Conservation (phyloP, 352 stramenopile species). For the Globisporangium spinosum region DNA sequence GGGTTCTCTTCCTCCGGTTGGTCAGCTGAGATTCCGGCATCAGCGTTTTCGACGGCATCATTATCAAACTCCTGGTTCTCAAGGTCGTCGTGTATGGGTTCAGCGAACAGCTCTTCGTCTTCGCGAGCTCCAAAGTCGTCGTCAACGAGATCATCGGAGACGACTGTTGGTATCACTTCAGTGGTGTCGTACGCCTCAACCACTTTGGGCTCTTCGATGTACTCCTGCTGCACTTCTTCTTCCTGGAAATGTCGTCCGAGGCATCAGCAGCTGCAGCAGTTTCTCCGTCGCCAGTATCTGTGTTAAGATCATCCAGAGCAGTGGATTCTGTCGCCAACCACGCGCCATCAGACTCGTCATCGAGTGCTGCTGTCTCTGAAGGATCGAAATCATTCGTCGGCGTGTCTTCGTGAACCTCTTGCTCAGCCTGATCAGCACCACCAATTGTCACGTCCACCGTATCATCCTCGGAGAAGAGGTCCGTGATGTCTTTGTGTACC, state of each 20-base stretch:
- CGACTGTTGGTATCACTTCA: neutral
- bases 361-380: neutral
- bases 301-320: neutral
- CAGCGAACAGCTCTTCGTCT: neutral
- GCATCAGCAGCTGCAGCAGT: neutral
- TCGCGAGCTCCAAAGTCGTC: neutral
- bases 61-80: neutral
- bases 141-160: neutral
- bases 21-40: neutral
- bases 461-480: neutral
- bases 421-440: neutral
- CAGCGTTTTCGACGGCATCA: constrained; percentile 3
- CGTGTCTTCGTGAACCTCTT: neutral
- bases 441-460: neutral
- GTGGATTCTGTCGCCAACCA: constrained; percentile 7
- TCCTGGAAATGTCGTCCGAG: neutral
- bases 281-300: neutral
- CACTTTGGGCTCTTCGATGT: neutral
- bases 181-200: neutral
- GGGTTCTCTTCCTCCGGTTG: constrained; percentile 18
- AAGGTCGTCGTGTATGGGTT: neutral
- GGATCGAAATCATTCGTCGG: neutral
- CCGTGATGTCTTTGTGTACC: neutral
- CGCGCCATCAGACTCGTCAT: constrained; percentile 7
- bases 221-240: neutral